phyloP scores from a whole-genome alignment of 1,284 basidiomycete species.

The Sanghuangporus weigelae region DNA sequence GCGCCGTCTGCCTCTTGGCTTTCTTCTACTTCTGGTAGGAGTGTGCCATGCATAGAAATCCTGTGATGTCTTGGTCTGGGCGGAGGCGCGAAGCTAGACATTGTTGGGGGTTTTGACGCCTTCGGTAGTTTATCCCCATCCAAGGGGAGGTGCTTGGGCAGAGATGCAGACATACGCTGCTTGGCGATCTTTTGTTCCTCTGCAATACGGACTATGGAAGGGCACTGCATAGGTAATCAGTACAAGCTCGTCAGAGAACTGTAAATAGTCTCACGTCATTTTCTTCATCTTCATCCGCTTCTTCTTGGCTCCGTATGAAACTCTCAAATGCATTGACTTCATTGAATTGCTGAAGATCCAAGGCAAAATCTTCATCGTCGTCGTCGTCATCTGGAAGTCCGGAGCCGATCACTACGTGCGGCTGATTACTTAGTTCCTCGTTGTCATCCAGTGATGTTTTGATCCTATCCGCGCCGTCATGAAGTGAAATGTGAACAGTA shows the following conservation, averaged over 20 bases:
- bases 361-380: slow-evolving; percentile 17
- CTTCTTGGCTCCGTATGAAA: slow-evolving; percentile 11
- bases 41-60: neutral
- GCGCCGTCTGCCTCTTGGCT: neutral
- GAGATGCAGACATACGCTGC: slow-evolving; percentile 15
- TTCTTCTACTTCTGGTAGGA: neutral
- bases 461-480: slow-evolving; percentile 7
- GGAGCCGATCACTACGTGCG: slow-evolving; percentile 9
- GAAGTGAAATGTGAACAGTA: slow-evolving; percentile 14
- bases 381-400: slow-evolving; percentile 18
- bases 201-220: slow-evolving; percentile 6
- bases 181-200: slow-evolving; percentile 13
- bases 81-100: neutral
- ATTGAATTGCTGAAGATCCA: slow-evolving; percentile 18
- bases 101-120: neutral
- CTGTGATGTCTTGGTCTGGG: neutral
- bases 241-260: neutral
- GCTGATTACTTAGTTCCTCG: slow-evolving; percentile 6
- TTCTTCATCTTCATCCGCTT: neutral
- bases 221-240: neutral
- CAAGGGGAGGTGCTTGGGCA: slow-evolving; percentile 11
- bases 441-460: neutral
- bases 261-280: slow-evolving; percentile 3
- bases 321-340: slow-evolving; percentile 14
- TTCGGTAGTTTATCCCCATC: slow-evolving; percentile 10